phyloP scores from a whole-genome alignment of 352 stramenopile species.

The Globisporangium iwayamae region DNA sequence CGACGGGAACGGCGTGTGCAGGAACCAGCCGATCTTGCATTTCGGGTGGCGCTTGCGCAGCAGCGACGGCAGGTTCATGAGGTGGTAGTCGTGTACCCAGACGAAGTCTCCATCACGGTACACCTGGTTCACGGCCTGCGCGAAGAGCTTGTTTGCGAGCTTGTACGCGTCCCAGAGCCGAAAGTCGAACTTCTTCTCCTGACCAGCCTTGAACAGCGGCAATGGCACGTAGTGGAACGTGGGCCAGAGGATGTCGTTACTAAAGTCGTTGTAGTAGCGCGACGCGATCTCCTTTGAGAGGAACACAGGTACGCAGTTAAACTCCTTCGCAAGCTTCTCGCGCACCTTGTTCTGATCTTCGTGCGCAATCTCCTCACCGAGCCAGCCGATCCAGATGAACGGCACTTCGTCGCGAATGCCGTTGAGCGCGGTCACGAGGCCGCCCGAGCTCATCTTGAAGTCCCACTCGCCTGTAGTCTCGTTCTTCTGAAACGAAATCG shows the following conservation, averaged over 20 bases:
- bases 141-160: slow-evolving; percentile 83
- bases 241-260: slow-evolving; percentile 90
- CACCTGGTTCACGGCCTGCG: slow-evolving; percentile 77
- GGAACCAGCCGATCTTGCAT: slow-evolving; percentile 85
- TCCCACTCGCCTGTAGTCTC: slow-evolving; percentile 81
- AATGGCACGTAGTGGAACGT: slow-evolving; percentile 91
- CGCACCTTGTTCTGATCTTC: slow-evolving; percentile 79
- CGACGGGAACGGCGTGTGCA: slow-evolving; percentile 87
- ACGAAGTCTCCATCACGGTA: slow-evolving; percentile 87
- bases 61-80: slow-evolving; percentile 85
- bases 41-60: slow-evolving; percentile 68
- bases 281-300: slow-evolving; percentile 85
- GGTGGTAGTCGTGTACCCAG: slow-evolving; percentile 89
- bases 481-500: slow-evolving; percentile 88
- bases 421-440: slow-evolving; percentile 87
- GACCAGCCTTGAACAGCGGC: slow-evolving; percentile 82
- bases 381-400: slow-evolving; percentile 91
- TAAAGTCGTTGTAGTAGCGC: slow-evolving; percentile 92
- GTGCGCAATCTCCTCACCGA: slow-evolving; percentile 84
- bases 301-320: slow-evolving; percentile 89
- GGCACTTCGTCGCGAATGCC: slow-evolving; percentile 85
- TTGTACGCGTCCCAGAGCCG: slow-evolving; percentile 85
- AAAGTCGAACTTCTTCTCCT: slow-evolving; percentile 91
- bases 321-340: slow-evolving; percentile 80
- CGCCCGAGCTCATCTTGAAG: slow-evolving; percentile 87